These are phyloP conservation scores for Pleoardoris graminearum DNA, from an alignment of 2,329 filamentous ascomycete genomes.

Conservation along the genomic window DNA sequence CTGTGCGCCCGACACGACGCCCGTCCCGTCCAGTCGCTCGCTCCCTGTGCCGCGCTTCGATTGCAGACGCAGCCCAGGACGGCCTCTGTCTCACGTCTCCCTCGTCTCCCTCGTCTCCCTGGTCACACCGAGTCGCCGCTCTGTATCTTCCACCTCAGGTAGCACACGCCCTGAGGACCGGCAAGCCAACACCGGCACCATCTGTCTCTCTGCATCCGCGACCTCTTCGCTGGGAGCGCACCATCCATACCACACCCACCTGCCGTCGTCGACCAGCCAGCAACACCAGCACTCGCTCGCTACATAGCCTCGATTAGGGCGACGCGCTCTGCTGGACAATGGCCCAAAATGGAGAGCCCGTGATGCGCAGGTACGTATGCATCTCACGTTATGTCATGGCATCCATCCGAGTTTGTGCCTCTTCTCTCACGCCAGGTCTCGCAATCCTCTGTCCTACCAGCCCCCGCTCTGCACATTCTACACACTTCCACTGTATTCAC, in stretches of 20 bases:
- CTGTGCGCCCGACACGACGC: too few species aligned
- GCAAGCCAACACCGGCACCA: too few species aligned
- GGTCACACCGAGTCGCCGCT: too few species aligned
- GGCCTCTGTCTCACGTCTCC: neutral
- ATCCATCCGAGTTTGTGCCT: too few species aligned
- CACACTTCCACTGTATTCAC: neutral
- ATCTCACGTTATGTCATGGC: constrained; percentile 15
- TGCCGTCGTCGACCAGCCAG: neutral
- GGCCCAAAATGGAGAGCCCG: constrained; percentile 55
- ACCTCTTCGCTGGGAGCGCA: constrained; percentile 6
- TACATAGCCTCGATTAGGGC: neutral
- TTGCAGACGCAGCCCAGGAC: too few species aligned
- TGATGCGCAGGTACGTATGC: constrained; percentile 67
- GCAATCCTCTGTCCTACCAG: neutral
- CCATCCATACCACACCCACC: neutral
- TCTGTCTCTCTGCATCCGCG: too few species aligned
- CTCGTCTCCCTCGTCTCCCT: too few species aligned
- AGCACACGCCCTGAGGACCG: too few species aligned
- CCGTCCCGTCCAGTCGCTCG: constrained; percentile 3
- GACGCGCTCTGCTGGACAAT: constrained; percentile 24
- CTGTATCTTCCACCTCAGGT: neutral
- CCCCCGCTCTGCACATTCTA: neutral
- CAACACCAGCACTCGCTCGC: neutral
- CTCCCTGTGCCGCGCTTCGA: neutral
- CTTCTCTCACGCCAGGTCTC: neutral